Evolutionary conservation across 2,329 filamentous ascomycete genomes (phyloP).

Genomic region (Amauroascus verrucosus): DNA sequence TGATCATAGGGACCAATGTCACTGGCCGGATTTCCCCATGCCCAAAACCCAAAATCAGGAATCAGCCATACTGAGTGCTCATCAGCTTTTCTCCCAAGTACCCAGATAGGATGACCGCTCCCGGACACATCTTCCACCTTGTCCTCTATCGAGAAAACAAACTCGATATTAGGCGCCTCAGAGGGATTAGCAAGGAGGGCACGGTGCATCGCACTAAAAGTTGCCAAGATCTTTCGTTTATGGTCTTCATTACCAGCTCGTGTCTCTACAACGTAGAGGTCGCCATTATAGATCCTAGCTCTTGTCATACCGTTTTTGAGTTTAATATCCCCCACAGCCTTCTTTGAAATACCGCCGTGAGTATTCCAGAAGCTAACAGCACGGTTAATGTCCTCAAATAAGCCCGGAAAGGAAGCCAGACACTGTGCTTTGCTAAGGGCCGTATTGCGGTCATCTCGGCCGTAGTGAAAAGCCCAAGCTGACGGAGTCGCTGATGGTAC

Average conservation of each 20-base stretch:
- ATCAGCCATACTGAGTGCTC: constrained; percentile 42
- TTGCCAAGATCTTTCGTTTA: constrained; percentile 32
- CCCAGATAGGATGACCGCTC: constrained; percentile 33
- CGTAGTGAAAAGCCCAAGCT: constrained; percentile 27
- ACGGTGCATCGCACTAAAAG: constrained; percentile 41
- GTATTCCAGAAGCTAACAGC: constrained; percentile 24
- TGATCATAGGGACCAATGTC: constrained; percentile 30
- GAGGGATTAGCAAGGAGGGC: constrained; percentile 39
- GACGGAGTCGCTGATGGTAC: not conserved
- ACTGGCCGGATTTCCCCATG: constrained; percentile 34
- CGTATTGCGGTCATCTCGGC: constrained; percentile 27
- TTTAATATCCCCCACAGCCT: constrained; percentile 23
- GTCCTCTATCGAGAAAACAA: constrained; percentile 37
- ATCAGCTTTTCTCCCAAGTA: constrained; percentile 30
- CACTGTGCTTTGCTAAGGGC: constrained; percentile 25
- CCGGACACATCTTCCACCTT: constrained; percentile 36
- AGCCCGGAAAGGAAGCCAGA: constrained; percentile 27
- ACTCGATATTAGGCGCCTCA: constrained; percentile 38
- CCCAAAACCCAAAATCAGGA: constrained; percentile 45
- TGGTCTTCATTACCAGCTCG: constrained; percentile 29
- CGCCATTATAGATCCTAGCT: constrained; percentile 26
- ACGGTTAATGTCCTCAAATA: constrained; percentile 30
- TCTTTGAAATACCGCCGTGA: constrained; percentile 22
- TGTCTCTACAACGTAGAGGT: constrained; percentile 26
- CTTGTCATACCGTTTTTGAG: constrained; percentile 28